Conservation (phyloP, 2,329 filamentous ascomycete genomes). For the Aspergillus ochraceoroseus region DNA sequence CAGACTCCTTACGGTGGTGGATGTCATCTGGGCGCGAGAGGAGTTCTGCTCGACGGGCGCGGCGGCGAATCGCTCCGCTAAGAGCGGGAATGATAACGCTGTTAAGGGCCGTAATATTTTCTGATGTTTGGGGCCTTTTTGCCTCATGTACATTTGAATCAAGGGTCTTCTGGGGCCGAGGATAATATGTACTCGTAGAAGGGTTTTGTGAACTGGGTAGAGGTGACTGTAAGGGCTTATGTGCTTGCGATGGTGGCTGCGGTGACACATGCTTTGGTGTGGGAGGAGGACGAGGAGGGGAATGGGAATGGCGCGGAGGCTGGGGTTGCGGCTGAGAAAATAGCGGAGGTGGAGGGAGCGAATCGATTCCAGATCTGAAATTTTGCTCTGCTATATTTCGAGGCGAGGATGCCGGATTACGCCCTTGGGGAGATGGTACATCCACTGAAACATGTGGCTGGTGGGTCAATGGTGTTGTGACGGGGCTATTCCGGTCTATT, state of each 20-base stretch:
- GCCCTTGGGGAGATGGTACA: conserved; percentile 33
- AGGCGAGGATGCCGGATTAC: conserved; percentile 21
- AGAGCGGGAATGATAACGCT: conserved; percentile 91
- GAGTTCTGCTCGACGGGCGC: conserved; percentile 54
- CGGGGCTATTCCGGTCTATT: conserved; percentile 14
- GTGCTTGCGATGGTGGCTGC: conserved; percentile 27
- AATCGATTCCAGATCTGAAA: conserved; percentile 9
- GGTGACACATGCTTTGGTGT: conserved; percentile 55
- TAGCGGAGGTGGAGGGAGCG: conserved; percentile 16
- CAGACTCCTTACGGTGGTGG: conserved; percentile 46
- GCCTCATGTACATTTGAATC: conserved; percentile 11
- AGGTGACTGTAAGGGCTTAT: conserved; percentile 11
- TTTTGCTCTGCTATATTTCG: conserved; percentile 17
- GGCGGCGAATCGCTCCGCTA: conserved; percentile 81
- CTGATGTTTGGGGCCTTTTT: conserved; percentile 32
- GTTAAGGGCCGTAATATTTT: conserved; percentile 77
- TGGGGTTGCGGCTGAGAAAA: conserved; percentile 14
- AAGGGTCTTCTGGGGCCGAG: conserved; percentile 10
- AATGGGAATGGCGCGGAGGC: conserved; percentile 9
- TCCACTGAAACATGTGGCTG: conserved; percentile 31
- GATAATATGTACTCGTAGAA: conserved; percentile 8
- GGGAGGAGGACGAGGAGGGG: conserved; percentile 33
- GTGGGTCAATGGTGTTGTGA: conserved; percentile 18
- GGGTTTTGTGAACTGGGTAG: conserved; percentile 10
- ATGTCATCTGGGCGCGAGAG: conserved; percentile 45